phyloP scores from a whole-genome alignment of 108 stramenopile genomes.

The Tribonema minus region DNA sequence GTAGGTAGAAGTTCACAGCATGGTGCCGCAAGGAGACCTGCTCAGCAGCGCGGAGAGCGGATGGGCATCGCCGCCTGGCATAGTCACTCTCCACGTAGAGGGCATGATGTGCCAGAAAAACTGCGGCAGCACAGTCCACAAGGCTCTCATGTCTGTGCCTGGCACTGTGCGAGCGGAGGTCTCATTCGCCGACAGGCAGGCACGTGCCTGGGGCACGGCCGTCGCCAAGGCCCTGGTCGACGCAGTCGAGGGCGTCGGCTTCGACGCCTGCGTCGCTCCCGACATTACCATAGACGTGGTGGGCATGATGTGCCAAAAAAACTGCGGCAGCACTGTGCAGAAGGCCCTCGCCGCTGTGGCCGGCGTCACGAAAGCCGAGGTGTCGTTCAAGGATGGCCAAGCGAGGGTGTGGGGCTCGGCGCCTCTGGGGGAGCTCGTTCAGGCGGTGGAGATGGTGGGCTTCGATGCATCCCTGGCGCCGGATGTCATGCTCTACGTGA shows the following conservation, averaged over 20 bases:
- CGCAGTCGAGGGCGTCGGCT: conserved; percentile 30
- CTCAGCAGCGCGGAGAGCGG: no score
- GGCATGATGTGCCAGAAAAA: neutral
- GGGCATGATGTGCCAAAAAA: conserved; percentile 91
- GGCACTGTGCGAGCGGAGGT: neutral
- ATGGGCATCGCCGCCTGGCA: no score
- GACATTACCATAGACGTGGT: conserved; percentile 56
- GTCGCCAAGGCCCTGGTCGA: conserved; percentile 85
- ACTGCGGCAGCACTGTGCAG: conserved; percentile 63
- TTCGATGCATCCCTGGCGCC: conserved; percentile 9
- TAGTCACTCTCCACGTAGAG: no score
- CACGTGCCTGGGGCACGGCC: conserved; percentile 75
- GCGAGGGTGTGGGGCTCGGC: conserved; percentile 4
- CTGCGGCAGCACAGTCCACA: neutral
- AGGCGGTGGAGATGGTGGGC: conserved; percentile 10
- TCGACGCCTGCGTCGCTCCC: neutral
- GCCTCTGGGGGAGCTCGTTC: neutral
- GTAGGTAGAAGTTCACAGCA: no score
- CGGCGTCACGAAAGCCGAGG: conserved; percentile 18
- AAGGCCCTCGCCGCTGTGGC: conserved; percentile 24
- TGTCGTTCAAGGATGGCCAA: neutral
- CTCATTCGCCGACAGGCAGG: conserved; percentile 64
- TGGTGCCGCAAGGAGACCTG: no score
- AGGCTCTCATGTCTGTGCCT: neutral
- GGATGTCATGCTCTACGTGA: conserved; percentile 1